Percentiles rank a stretch among this genome's conserved stretches.
Evolutionary conservation across 306 rosid species (phyloP).

Genomic region (Phaseolus lunatus): DNA sequence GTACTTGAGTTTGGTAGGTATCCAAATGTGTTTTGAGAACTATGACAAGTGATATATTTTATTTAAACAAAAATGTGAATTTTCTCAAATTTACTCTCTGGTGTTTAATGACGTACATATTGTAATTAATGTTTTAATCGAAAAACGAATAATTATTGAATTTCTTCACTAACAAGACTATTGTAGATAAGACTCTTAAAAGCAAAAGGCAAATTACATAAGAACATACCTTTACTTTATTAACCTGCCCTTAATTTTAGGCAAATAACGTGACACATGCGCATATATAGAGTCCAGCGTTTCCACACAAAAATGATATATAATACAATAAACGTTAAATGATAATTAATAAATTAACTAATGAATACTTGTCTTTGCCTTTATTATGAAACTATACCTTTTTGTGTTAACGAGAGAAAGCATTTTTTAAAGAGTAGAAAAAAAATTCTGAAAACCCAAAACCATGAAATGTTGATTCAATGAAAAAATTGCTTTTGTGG

Average conservation of each 20-base stretch:
- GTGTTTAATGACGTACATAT: not conserved
- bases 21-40: too few relatives aligned
- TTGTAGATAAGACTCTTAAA: not conserved
- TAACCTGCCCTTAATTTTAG: constrained; percentile 26
- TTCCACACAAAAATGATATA: constrained; percentile 14
- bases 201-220: constrained; percentile 6
- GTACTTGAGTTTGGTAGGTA: too few relatives aligned
- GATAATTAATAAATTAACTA: not conserved
- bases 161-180: constrained; percentile 14
- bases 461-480: too few relatives aligned
- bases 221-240: not conserved
- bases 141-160: not conserved
- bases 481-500: not conserved
- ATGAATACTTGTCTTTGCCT: not conserved
- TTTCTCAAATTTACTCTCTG: not conserved
- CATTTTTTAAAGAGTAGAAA: not conserved
- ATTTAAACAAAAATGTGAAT: not conserved
- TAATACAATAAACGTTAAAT: not conserved
- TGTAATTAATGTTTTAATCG: too few relatives aligned
- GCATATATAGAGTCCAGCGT: not conserved
- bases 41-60: too few relatives aligned
- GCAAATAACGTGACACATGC: constrained; percentile 32
- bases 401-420: not conserved
- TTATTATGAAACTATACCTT: too few relatives aligned
- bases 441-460: too few relatives aligned